Conservation (phyloP, 257 asterid genomes). For the Agastache rugosa region DNA sequence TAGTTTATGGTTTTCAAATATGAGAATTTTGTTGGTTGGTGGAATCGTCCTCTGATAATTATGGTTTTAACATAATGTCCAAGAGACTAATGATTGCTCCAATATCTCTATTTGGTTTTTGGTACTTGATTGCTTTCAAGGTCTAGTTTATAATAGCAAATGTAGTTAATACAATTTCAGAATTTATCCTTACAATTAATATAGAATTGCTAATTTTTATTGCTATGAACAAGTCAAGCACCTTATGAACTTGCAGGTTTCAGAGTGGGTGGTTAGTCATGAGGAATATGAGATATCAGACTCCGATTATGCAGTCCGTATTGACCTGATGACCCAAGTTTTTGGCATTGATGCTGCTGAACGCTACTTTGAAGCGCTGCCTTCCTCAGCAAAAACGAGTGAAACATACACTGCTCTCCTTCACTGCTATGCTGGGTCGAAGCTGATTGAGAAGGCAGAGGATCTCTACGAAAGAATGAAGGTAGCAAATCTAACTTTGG, state of each 20-base stretch:
- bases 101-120: slow-evolving; percentile 4
- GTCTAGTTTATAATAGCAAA: too few relatives aligned
- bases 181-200: neutral
- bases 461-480: slow-evolving; percentile 63
- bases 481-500: slow-evolving; percentile 61
- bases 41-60: slow-evolving; percentile 8
- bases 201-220: slow-evolving; percentile 4
- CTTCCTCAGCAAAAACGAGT: slow-evolving; percentile 64
- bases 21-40: slow-evolving; percentile 9
- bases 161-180: neutral
- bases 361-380: slow-evolving; percentile 83
- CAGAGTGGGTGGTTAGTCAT: slow-evolving; percentile 91
- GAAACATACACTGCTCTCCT: slow-evolving; percentile 95
- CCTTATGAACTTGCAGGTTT: slow-evolving; percentile 60
- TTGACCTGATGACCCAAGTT: slow-evolving; percentile 83
- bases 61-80: neutral
- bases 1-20: slow-evolving; percentile 16
- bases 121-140: slow-evolving; percentile 9
- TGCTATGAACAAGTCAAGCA: slow-evolving; percentile 24
- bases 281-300: slow-evolving; percentile 66
- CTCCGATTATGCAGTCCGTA: slow-evolving; percentile 82
- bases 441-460: slow-evolving; percentile 79
- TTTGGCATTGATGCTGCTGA: slow-evolving; percentile 96
- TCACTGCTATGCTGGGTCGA: slow-evolving; percentile 75
- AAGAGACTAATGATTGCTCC: slow-evolving; percentile 5